Conservation (phyloP, 2,329 filamentous ascomycete species). For the Coniochaeta hoffmannii region DNA sequence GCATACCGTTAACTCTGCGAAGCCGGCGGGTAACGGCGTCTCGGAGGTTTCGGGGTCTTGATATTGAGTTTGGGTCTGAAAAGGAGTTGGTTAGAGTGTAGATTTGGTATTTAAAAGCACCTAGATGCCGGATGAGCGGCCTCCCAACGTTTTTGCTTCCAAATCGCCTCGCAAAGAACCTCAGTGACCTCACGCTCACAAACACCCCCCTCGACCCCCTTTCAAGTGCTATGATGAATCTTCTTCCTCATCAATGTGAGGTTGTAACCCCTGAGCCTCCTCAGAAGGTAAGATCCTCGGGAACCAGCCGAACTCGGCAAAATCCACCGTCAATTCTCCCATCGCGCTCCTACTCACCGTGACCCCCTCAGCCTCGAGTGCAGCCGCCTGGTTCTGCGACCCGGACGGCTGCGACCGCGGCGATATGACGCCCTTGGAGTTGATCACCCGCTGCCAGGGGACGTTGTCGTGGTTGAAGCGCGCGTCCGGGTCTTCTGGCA, state of each 20-base stretch:
- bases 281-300: slow-evolving; percentile 41
- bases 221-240: background rate
- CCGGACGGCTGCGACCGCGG: slow-evolving; percentile 57
- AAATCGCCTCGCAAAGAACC: too few species aligned
- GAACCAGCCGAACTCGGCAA: slow-evolving; percentile 49
- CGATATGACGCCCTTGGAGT: slow-evolving; percentile 78
- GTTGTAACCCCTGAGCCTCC: slow-evolving; percentile 11
- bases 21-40: slow-evolving; percentile 21
- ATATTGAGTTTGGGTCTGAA: background rate
- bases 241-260: slow-evolving; percentile 12
- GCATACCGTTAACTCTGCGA: slow-evolving; percentile 20
- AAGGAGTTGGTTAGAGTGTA: background rate
- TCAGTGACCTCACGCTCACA: too few species aligned
- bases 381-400: slow-evolving; percentile 40
- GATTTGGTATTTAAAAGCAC: background rate
- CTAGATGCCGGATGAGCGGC: background rate
- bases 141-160: too few species aligned
- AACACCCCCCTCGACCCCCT: too few species aligned
- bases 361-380: slow-evolving; percentile 44
- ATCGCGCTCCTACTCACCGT: slow-evolving; percentile 38
- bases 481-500: slow-evolving; percentile 47
- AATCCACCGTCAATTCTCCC: slow-evolving; percentile 45
- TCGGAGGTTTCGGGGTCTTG: slow-evolving; percentile 11
- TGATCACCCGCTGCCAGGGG: slow-evolving; percentile 92
- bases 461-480: slow-evolving; percentile 71